Conservation (phyloP, 345 rosid species). For the Firmiana major region DNA sequence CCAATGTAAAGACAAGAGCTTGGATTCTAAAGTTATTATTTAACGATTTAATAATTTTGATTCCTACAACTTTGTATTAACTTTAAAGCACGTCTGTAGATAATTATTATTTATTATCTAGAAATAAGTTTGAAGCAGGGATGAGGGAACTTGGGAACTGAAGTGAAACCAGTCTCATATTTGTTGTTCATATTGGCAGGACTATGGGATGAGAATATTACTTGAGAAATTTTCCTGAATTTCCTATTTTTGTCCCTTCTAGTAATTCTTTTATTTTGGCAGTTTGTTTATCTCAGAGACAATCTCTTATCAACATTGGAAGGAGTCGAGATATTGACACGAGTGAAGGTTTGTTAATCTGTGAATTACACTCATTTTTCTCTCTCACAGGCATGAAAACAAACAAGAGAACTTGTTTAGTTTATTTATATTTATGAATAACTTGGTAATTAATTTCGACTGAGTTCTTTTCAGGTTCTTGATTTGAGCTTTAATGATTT, state of each 20-base stretch:
- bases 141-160: background rate
- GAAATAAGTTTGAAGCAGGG: background rate
- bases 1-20: background rate
- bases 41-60: background rate
- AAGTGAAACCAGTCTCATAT: background rate
- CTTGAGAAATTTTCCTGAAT: background rate
- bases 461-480: constrained; percentile 59
- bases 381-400: background rate
- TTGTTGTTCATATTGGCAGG: background rate
- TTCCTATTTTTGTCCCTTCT: background rate
- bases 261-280: constrained; percentile 29
- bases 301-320: constrained; percentile 80
- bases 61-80: background rate
- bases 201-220: background rate
- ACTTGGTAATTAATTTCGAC: constrained; percentile 8
- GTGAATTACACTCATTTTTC: background rate
- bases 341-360: constrained; percentile 75
- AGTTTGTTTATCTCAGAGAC: constrained; percentile 98
- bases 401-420: background rate
- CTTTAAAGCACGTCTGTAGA: background rate
- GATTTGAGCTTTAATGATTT: constrained; percentile 99
- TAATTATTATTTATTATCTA: background rate
- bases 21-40: background rate
- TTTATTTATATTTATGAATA: background rate
- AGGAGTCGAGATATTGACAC: constrained; percentile 87